phyloP scores from a whole-genome alignment of 2,329 filamentous ascomycete species.

The Ophiosphaerella narmari region DNA sequence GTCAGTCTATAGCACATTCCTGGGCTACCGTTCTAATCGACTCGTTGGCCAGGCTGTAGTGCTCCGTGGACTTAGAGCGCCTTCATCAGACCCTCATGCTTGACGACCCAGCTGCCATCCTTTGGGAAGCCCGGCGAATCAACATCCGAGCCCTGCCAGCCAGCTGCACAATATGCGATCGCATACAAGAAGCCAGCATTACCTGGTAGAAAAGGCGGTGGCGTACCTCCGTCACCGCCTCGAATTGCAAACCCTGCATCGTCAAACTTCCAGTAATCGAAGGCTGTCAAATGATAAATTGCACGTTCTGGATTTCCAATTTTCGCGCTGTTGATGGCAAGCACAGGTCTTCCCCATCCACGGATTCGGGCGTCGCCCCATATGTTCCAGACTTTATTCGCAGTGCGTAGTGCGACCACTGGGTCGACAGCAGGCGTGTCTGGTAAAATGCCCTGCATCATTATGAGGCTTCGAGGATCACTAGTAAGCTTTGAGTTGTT shows the following conservation, averaged over 20 bases:
- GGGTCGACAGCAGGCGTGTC: conserved; percentile 28
- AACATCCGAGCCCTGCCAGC: conserved; percentile 55
- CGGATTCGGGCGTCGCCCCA: conserved; percentile 37
- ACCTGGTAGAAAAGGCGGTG: conserved; percentile 63
- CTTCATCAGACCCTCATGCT: conserved; percentile 27
- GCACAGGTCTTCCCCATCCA: conserved; percentile 37
- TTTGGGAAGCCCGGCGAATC: conserved; percentile 27
- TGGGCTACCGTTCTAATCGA: no score
- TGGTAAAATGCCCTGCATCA: conserved; percentile 34
- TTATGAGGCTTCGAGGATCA: conserved; percentile 34
- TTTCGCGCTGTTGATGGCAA: conserved; percentile 35
- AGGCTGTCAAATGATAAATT: conserved; percentile 52
- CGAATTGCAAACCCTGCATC: conserved; percentile 58
- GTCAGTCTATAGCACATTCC: no score
- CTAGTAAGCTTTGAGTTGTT: conserved; percentile 25
- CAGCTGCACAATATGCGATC: conserved; percentile 59
- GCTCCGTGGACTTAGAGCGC: conserved; percentile 9
- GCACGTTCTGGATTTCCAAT: conserved; percentile 27
- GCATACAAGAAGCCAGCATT: conserved; percentile 56
- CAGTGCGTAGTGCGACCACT: conserved; percentile 27
- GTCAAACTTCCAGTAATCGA: conserved; percentile 59
- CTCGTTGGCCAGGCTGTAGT: not conserved
- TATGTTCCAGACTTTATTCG: conserved; percentile 29
- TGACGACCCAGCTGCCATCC: conserved; percentile 26
- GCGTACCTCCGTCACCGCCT: conserved; percentile 56